A percentile compares a stretch with the other conserved stretches of the same genome.
phyloP scores from a whole-genome alignment of 768 basidiomycete species.

The Agaricus blazei region DNA sequence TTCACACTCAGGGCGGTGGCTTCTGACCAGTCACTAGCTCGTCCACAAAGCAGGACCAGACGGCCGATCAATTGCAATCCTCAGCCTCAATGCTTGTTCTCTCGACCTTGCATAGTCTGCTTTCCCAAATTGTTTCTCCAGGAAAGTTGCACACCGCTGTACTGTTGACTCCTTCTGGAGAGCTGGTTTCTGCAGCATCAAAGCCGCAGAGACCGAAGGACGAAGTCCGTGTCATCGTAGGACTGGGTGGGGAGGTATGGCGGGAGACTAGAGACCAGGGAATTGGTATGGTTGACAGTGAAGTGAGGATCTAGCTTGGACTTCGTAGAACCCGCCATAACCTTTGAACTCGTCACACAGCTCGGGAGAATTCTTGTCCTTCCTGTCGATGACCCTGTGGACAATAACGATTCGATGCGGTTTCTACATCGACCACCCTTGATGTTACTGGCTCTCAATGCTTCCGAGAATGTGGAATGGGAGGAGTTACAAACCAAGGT shows the following conservation, averaged over 20 bases:
- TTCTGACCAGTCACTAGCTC: too few species aligned
- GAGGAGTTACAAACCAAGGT: conserved; percentile 62
- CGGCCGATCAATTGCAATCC: neutral
- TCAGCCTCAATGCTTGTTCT: conserved; percentile 56
- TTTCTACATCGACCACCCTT: conserved; percentile 38
- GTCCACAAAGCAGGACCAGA: too few species aligned
- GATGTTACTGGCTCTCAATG: conserved; percentile 67
- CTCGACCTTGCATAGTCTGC: conserved; percentile 58
- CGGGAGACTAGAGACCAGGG: conserved; percentile 64
- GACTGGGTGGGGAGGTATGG: conserved; percentile 74
- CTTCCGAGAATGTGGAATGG: conserved; percentile 59
- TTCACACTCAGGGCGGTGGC: too few species aligned
- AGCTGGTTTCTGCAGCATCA: conserved; percentile 63
- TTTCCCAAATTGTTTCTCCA: conserved; percentile 55
- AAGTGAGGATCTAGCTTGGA: conserved; percentile 38
- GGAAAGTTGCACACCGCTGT: conserved; percentile 66
- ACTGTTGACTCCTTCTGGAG: conserved; percentile 68
- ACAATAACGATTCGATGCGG: conserved; percentile 21
- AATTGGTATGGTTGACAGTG: conserved; percentile 71
- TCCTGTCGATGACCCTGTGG: conserved; percentile 43
- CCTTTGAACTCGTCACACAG: conserved; percentile 27
- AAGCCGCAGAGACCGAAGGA: conserved; percentile 59
- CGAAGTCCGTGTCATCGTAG: conserved; percentile 66
- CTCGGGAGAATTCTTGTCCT: conserved; percentile 68
- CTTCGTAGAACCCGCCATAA: neutral